Conservation (phyloP, 2,329 filamentous ascomycete species). For the Ophiostoma sp. region DNA sequence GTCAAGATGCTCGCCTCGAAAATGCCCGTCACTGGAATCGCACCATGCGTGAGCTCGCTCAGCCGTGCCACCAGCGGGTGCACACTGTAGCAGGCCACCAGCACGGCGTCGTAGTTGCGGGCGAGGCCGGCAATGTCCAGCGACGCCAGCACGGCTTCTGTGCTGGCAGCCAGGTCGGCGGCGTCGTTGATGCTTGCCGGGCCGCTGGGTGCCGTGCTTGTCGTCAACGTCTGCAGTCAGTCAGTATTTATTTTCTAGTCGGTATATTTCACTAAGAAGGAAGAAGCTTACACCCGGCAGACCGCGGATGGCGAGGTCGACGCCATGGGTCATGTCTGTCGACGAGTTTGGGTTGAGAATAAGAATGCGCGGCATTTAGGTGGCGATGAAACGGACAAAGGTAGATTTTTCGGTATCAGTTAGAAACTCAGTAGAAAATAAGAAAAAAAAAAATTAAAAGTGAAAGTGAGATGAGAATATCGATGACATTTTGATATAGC, state of each 20-base stretch:
- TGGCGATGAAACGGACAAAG: not conserved
- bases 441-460: not conserved
- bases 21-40: conserved; percentile 66
- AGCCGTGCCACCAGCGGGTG: conserved; percentile 69
- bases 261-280: not conserved
- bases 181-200: conserved; percentile 75
- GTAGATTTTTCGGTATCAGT: no score
- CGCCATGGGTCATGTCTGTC: conserved; percentile 61
- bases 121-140: conserved; percentile 40
- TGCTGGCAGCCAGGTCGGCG: conserved; percentile 60
- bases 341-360: conserved; percentile 79
- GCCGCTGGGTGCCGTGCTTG: conserved; percentile 62
- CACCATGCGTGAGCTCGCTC: conserved; percentile 31
- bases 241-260: not conserved
- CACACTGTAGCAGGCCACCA: conserved; percentile 83
- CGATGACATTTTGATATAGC: not conserved
- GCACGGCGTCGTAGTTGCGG: conserved; percentile 62
- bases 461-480: not conserved
- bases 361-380: conserved; percentile 46
- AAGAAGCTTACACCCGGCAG: conserved; percentile 45
- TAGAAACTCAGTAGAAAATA: not conserved
- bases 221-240: conserved; percentile 32
- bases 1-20: conserved; percentile 76
- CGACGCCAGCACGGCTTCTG: conserved; percentile 55
- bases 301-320: conserved; percentile 47